Conservation (phyloP, 345 rosid genomes). For the Eucalyptus coolabah region DNA sequence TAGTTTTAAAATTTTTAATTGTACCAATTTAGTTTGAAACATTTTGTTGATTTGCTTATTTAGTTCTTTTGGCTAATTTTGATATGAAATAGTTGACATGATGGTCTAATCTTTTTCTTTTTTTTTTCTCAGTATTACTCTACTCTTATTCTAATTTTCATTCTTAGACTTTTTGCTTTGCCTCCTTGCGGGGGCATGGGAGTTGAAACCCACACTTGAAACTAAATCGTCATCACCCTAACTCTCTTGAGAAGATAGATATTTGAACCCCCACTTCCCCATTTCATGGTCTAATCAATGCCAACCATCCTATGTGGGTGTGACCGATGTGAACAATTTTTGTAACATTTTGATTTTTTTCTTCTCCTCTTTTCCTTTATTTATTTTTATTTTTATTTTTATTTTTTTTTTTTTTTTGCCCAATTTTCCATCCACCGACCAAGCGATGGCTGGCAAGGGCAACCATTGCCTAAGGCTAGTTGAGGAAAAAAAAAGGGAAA, state of each 20-base stretch:
- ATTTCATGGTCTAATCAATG: neutral
- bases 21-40: neutral
- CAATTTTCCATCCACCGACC: neutral
- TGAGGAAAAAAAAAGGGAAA: neutral
- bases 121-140: accelerated
- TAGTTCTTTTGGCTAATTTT: neutral
- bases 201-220: too few relatives aligned
- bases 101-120: neutral
- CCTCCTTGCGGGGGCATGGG: accelerated
- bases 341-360: neutral
- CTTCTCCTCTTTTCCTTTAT: too few relatives aligned
- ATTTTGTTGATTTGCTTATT: neutral
- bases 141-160: too few relatives aligned
- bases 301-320: too few relatives aligned
- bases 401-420: neutral
- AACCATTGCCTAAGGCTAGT: neutral
- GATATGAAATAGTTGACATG: neutral
- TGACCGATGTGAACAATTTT: neutral
- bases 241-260: too few relatives aligned
- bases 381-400: neutral
- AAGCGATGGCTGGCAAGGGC: too few relatives aligned
- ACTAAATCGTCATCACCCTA: too few relatives aligned
- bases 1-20: neutral
- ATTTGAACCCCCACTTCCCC: too few relatives aligned
- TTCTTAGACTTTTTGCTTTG: accelerated